A percentile compares a stretch with the other conserved stretches of the same genome.
These are phyloP conservation scores for Chaetomium strumarium DNA, from an alignment of 2,329 filamentous ascomycete species.

Conservation along the genomic window DNA sequence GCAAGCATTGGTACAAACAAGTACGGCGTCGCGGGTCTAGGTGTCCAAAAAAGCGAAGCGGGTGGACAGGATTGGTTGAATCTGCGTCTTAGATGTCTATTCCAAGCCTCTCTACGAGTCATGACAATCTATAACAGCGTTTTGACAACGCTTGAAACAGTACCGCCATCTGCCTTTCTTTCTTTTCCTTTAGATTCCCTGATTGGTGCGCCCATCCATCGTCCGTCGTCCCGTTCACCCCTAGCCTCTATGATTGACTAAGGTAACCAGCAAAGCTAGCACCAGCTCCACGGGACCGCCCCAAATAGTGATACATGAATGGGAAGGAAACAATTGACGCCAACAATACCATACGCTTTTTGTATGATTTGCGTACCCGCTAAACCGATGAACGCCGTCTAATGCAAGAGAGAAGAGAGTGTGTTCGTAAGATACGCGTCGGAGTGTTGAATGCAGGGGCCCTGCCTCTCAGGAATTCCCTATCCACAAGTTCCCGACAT, in stretches of 20 bases:
- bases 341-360: not conserved
- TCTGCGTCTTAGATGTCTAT: not conserved
- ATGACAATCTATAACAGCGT: constrained; percentile 9
- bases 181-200: not conserved
- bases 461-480: no score
- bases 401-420: constrained; percentile 8
- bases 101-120: constrained; percentile 9
- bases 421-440: not conserved
- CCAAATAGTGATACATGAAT: constrained; percentile 1
- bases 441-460: no score
- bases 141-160: not conserved
- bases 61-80: not conserved
- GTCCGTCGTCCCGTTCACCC: not conserved
- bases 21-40: not conserved
- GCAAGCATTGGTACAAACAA: not conserved
- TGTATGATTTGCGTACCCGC: not conserved
- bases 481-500: not conserved
- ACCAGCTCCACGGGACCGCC: not conserved
- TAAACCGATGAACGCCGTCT: constrained; percentile 4
- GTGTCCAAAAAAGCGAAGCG: not conserved
- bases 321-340: not conserved
- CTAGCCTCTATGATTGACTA: no score
- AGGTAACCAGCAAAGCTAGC: not conserved
- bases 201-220: not conserved
- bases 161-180: not conserved